Evolutionary conservation across 345 rosid genomes (phyloP), one percentile per base, ranked within the genome.

Genomic region (Pistacia atlantica): DNA sequence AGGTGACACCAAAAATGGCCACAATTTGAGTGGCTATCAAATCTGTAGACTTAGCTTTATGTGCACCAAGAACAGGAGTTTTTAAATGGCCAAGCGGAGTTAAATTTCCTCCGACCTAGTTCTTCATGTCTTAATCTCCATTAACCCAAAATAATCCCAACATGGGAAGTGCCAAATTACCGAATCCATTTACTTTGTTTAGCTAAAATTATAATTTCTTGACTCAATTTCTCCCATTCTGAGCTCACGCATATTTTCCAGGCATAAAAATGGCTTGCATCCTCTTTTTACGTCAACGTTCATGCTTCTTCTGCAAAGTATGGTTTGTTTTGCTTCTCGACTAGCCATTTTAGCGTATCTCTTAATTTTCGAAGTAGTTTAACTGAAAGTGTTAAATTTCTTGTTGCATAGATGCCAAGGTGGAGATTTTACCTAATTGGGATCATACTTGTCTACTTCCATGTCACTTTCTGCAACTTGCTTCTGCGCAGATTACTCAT

Each of bases 401-500:
- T 28, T 81, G 4, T 73, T 74, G 56, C 65, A 66, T 42, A 74
- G 84, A 78, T 85, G 87, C 74, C 71, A 62, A 33, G 77, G 82
- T 72, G 20, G 62, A 81, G 77, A 79, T 54, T 63, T 25, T 54
- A 18, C 37, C 56, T 67, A 28, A 9, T 8, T 54, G 81, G 52
- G 33, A 54, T 35, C 78, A 33, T 71, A 42, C 79, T 90, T 62
- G 72, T 76, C 61, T 74, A 49, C 74, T 78, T 7, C 87, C 22
- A 64, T 82, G 72, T 72, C 84, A 71, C 71, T 66, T 79, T 54
- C 48, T 60, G 58, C 80, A 82, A 16, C 83, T 80, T n/a, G 61
- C 83, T 18, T 74, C 78, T 76, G 90, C 85, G 13, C 80, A 73
- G 73, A 67, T 65, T 28, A 89, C 90, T 11, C 54, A 84, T 80